Conservation (phyloP, 495 filamentous ascomycete genomes). For the Annulohypoxylon nitens region DNA sequence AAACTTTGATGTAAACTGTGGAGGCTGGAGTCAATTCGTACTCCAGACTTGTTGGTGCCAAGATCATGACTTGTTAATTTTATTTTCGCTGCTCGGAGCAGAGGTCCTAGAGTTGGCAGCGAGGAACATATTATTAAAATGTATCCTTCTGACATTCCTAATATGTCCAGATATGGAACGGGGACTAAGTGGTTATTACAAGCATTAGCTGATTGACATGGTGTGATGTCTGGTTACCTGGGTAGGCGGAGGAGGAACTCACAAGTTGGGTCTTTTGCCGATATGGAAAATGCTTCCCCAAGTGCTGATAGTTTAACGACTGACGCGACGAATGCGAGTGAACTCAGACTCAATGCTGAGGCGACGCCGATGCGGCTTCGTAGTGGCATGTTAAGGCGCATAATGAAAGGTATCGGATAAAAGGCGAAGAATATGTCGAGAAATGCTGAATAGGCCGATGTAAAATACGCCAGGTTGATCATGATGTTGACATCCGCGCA, state of each 20-base stretch:
- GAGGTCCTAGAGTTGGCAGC: conserved; percentile 46
- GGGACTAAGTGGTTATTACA: conserved; percentile 27
- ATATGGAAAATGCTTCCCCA: conserved; percentile 34
- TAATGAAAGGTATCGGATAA: conserved; percentile 49
- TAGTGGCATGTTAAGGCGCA: conserved; percentile 50
- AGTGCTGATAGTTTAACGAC: conserved; percentile 45
- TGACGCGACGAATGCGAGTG: conserved; percentile 42
- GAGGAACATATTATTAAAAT: conserved; percentile 50
- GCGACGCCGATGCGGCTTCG: conserved; percentile 42
- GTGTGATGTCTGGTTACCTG: not conserved
- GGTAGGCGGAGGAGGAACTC: conserved; percentile 17
- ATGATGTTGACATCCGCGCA: conserved; percentile 38
- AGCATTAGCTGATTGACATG: not conserved
- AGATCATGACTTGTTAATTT: conserved; percentile 39
- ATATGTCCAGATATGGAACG: conserved; percentile 48
- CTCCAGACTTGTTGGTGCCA: conserved; percentile 28
- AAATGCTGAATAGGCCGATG: conserved; percentile 48
- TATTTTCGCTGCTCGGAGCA: conserved; percentile 39
- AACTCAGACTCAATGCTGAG: conserved; percentile 43
- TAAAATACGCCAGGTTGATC: conserved; percentile 43
- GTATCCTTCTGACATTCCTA: conserved; percentile 49
- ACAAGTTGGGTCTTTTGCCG: conserved; percentile 46
- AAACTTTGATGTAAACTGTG: conserved; percentile 37
- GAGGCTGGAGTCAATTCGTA: conserved; percentile 17
- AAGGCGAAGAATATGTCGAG: conserved; percentile 51